Evolutionary conservation across 108 stramenopile genomes (phyloP), one percentile per base, ranked within the genome.

Genomic region (Cyclotella baltica): DNA sequence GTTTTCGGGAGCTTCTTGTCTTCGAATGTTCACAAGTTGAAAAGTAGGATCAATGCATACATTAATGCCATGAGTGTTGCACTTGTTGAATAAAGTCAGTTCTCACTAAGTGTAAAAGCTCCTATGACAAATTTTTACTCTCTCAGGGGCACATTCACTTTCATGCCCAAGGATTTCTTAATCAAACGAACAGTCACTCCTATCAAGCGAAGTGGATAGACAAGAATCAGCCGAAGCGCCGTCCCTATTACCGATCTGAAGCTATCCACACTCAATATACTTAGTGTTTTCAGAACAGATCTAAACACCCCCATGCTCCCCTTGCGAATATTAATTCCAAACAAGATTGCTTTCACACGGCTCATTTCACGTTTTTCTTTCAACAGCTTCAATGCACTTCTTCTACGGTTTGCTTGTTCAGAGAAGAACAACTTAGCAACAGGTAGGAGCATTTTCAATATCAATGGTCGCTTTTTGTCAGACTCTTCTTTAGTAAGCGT

Each of bases 381-480:
- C 16, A 94, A 63, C 36, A 94, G 72, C 36, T 73, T 75, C 87
- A 90, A 92, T 18, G 90, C 93, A 47, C 86, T 87, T 35, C 75
- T 81, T 29, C 89, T 72, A 18, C 93, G 87, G 68, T 87, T 89
- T 20, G 89, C 89, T 71, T 90, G 55, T 61, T 93, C 93, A 18
- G 84, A 88, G 46, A 93, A 91, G 55, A 91, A 85, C 0, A 91
- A 20, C 29, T 83, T 90, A 23, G 85, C 77, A 30, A 91, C 10
- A 3, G 93, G 93, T 10, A 73, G n/a, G 3, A 93, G 62, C 37
- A 91, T 36, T 78, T 90, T 91, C 37, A 91, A 48, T 0, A 81
- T 25, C 3, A 89, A 11, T 8, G 93, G 90, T 47, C 85, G 77
- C 33, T 85, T 88, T 74, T 80, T 80, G 11, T 78, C 61, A 9